Evolutionary conservation across 148 eudicot genomes (phyloP), one percentile per base, ranked within the genome.

Genomic region (Arctostaphylos glauca): DNA sequence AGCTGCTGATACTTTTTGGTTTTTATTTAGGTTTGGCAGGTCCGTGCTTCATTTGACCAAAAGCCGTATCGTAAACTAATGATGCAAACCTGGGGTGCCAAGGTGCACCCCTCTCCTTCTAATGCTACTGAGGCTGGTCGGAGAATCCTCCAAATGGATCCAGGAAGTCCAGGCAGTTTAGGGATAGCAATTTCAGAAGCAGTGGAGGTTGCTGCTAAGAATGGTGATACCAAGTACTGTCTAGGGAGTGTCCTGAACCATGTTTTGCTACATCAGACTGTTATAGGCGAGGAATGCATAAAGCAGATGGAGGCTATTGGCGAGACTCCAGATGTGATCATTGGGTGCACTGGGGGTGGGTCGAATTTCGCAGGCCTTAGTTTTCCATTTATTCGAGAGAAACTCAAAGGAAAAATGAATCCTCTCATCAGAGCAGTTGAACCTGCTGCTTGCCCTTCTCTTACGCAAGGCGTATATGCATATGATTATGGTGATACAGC

Each of bases 81-180:
- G 99, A 96, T 96, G 99, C 88, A 96, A 88, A 96, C 98, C 3
- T 96, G 97, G 94, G 99, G 99, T 16, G 99, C 99, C 7, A 90
- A 91, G 71, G 99, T 94, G 50, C 97, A 96, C 52, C 97, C 99
- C 2, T 96, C 99, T 52, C 99, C 99, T 58, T 96, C 99, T 15
- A 88, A 79, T 15, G n/a, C 93, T 68, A 96, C 99, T 21, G 92
- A 94, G 74, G 76, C 92, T 52, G 99, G 99, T 41, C 88, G 91
- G 78, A 90, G 84, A 48, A 90, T 96, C 77, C 97, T 96, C 21
- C 83, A 89, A 80, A 78, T 71, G 14, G 95, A 96, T 81, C 98
- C 98, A 21, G 82, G 81, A 14, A 94, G 93, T 87, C 98, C 99
- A 0, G 99, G 99, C 7, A 96, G 99, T 81, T 84, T 96, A 87